Percentiles rank a stretch among this genome's conserved stretches.
Evolutionary conservation across 345 rosid species (phyloP).

Genomic region (Corchorus capsularis): DNA sequence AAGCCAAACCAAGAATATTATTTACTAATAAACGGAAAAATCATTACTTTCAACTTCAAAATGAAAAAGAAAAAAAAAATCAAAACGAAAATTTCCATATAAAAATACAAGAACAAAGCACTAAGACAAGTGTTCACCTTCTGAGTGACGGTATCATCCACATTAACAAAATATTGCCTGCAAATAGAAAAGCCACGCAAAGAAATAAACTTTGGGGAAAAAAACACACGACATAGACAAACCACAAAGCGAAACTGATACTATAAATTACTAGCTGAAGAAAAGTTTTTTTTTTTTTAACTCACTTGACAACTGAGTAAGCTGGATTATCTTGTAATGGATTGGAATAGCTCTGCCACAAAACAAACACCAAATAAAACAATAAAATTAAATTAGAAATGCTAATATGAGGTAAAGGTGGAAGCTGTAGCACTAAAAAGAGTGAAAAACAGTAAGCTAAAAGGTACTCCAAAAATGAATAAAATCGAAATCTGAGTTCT

Average conservation of each 20-base stretch:
- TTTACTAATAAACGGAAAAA: not conserved
- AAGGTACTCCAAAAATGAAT: not conserved
- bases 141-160: constrained; percentile 71
- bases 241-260: not conserved
- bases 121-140: constrained; percentile 46
- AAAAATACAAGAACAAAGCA: not conserved
- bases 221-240: not conserved
- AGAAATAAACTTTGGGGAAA: not conserved
- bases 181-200: constrained; percentile 21
- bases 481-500: not conserved
- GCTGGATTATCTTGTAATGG: constrained; percentile 64
- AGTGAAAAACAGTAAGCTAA: too few species aligned
- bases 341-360: constrained; percentile 58
- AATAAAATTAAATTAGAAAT: not conserved
- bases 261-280: not conserved
- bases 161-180: constrained; percentile 89
- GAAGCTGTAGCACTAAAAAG: not conserved
- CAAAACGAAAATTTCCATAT: not conserved
- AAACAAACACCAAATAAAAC: constrained; percentile 17
- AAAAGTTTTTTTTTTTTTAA: not conserved
- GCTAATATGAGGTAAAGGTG: too few species aligned
- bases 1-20: not conserved
- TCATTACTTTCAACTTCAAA: not conserved
- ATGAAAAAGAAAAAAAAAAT: too few species aligned
- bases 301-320: constrained; percentile 69